These are phyloP conservation scores for Rhodotorula graminis DNA, from an alignment of 768 basidiomycete species.

Conservation along the genomic window DNA sequence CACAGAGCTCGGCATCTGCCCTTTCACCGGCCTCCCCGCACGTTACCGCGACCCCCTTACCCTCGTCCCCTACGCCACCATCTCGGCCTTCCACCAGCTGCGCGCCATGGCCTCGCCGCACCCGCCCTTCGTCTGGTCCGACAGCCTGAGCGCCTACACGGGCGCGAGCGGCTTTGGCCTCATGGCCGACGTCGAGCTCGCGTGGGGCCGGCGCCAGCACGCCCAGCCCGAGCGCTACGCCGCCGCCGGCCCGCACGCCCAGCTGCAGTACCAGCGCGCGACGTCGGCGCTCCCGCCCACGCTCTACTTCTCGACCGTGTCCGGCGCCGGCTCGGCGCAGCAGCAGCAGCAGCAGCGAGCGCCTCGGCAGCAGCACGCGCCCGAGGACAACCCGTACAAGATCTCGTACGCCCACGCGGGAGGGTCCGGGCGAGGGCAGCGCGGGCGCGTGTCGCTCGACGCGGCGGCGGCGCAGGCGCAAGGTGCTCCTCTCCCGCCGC, in stretches of 20 bases:
- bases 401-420: slow-evolving; percentile 11
- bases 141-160: slow-evolving; percentile 36
- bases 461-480: neutral
- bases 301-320: neutral
- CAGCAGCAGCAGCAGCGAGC: neutral
- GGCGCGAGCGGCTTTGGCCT: slow-evolving; percentile 20
- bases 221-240: neutral
- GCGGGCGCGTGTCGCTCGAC: neutral
- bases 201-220: neutral
- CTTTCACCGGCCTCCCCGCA: slow-evolving; percentile 71
- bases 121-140: slow-evolving; percentile 61
- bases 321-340: neutral
- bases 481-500: no score
- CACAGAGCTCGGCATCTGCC: slow-evolving; percentile 63
- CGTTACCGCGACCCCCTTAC: slow-evolving; percentile 75
- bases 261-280: neutral
- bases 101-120: slow-evolving; percentile 58
- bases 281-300: neutral
- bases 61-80: slow-evolving; percentile 70
- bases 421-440: neutral
- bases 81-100: slow-evolving; percentile 62
- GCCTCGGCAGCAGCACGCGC: neutral
- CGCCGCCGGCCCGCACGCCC: neutral
- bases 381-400: slow-evolving; percentile 24
- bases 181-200: slow-evolving; percentile 17